These are phyloP conservation scores for Trichoderma polysporum DNA, from an alignment of 2,329 filamentous ascomycete genomes.

Conservation along the genomic window DNA sequence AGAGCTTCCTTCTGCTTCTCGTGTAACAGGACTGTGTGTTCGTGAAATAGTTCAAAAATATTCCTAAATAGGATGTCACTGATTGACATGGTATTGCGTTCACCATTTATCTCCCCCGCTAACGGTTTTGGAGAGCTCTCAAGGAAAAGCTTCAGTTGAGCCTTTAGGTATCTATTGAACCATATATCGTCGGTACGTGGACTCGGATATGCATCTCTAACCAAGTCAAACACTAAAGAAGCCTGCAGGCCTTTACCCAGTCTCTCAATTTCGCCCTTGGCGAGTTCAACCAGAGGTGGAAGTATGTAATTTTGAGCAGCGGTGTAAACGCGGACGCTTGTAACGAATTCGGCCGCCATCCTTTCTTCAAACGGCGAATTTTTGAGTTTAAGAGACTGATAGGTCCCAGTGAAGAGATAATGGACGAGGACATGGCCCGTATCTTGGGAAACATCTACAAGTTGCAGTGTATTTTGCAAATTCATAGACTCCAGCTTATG, in stretches of 20 bases:
- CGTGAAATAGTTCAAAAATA: conserved; percentile 1
- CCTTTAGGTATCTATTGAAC: conserved; percentile 13
- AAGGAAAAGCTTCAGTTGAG: not conserved
- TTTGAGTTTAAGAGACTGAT: conserved; percentile 9
- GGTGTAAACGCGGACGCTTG: conserved; percentile 15
- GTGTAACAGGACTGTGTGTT: not conserved
- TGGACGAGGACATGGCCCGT: conserved; percentile 19
- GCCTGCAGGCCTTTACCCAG: not conserved
- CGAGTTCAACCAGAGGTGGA: not conserved
- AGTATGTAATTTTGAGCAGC: conserved; percentile 8
- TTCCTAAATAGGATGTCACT: conserved; percentile 11
- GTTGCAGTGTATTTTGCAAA: not conserved
- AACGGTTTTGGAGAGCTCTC: not conserved
- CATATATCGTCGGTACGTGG: conserved; percentile 12
- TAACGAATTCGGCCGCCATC: conserved; percentile 2
- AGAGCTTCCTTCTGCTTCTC: not conserved
- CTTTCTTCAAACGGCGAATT: not conserved
- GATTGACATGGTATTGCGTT: not conserved
- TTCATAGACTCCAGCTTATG: not conserved
- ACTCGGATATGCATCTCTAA: not conserved
- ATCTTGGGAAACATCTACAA: not conserved
- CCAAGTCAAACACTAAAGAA: conserved; percentile 9
- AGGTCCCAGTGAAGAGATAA: conserved; percentile 18
- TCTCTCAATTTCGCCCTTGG: conserved; percentile 11
- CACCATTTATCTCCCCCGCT: not conserved